Percentiles rank a stretch among this genome's conserved stretches.
Conservation (phyloP, 2,329 filamentous ascomycete genomes). For the Fusarium beomiforme region DNA sequence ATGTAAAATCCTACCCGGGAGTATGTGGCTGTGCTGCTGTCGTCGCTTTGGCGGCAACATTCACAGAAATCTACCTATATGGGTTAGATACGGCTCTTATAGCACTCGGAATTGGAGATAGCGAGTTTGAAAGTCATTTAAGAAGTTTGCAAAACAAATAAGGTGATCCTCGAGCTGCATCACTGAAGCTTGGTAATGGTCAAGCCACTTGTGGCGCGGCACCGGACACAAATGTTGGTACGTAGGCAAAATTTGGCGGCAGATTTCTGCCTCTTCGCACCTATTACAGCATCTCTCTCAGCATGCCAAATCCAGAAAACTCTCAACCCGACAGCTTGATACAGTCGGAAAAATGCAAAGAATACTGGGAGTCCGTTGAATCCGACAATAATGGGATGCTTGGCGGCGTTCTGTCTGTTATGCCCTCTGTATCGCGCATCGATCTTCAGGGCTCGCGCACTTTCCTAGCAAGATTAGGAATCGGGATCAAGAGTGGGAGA, state of each 20-base stretch:
- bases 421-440: conserved; percentile 63
- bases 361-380: conserved; percentile 59
- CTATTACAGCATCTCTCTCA: background rate
- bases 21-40: too few species aligned
- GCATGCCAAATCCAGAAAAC: background rate
- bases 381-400: conserved; percentile 77
- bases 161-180: too few species aligned
- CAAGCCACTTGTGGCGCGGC: background rate
- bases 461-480: conserved; percentile 74
- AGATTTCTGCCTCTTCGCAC: background rate
- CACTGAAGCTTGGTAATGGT: rapidly evolving
- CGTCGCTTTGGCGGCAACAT: too few species aligned
- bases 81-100: too few species aligned
- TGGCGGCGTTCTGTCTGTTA: conserved; percentile 86
- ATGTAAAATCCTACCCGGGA: too few species aligned
- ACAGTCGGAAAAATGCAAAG: conserved; percentile 48
- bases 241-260: background rate
- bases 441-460: conserved; percentile 76
- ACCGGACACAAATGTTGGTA: background rate
- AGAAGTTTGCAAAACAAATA: too few species aligned
- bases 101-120: too few species aligned
- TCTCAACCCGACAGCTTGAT: conserved; percentile 47
- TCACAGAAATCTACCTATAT: too few species aligned
- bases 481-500: conserved; percentile 50
- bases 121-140: too few species aligned